phyloP scores from a whole-genome alignment of 2,329 filamentous ascomycete species.

The Macroventuria anomochaeta region DNA sequence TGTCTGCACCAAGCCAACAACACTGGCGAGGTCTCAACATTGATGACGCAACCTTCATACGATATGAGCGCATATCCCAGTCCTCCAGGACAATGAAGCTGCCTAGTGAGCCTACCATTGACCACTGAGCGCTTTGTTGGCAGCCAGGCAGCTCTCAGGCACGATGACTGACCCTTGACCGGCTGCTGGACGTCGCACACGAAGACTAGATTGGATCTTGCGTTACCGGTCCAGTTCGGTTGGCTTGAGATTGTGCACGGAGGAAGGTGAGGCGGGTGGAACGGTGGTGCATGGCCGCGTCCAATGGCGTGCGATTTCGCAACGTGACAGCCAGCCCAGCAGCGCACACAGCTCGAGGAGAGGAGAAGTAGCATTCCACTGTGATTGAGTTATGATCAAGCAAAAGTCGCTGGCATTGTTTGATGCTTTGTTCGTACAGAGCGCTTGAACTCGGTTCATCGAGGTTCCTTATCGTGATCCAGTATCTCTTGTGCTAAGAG shows the following conservation, averaged over 20 bases:
- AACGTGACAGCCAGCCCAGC: conserved; percentile 10
- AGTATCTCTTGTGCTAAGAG: conserved; percentile 6
- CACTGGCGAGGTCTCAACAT: background rate
- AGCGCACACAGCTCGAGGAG: background rate
- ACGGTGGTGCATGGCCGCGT: conserved; percentile 23
- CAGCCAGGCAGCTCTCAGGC: conserved; percentile 7
- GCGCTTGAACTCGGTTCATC: background rate
- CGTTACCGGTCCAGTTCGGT: conserved; percentile 35
- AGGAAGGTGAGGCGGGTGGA: conserved; percentile 21
- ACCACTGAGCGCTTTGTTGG: conserved; percentile 8
- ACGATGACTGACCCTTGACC: conserved; percentile 25
- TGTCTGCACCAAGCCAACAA: background rate
- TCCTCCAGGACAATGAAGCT: conserved; percentile 9
- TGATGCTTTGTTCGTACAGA: background rate
- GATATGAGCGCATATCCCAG: conserved; percentile 18
- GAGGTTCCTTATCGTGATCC: conserved; percentile 10
- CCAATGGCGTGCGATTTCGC: conserved; percentile 25
- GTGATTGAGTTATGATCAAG: background rate
- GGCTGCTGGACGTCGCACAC: conserved; percentile 28
- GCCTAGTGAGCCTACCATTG: conserved; percentile 14
- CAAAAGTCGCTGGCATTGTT: background rate
- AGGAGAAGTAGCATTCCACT: background rate
- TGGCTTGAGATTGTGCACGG: conserved; percentile 15
- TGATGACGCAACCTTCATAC: conserved; percentile 19
- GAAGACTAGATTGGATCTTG: conserved; percentile 26